A percentile compares a stretch with the other conserved stretches of the same genome.
These are phyloP conservation scores for Yamadazyma olivae DNA, from an alignment of 805 yeast genomes.

Conservation along the genomic window DNA sequence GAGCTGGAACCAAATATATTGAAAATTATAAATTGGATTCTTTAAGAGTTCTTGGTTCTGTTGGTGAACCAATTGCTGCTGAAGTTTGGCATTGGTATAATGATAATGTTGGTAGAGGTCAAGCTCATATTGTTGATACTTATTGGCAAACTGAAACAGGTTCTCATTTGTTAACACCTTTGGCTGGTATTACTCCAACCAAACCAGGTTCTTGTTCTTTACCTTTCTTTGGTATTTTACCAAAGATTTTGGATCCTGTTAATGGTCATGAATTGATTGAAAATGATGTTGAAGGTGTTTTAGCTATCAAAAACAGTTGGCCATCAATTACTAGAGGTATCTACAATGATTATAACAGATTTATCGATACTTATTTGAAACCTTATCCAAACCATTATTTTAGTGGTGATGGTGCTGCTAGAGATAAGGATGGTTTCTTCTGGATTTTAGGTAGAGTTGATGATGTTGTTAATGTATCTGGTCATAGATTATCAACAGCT, in stretches of 20 bases:
- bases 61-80: slow-evolving; percentile 97
- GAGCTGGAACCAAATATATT: slow-evolving; percentile 86
- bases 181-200: slow-evolving; percentile 92
- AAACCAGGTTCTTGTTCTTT: slow-evolving; percentile 97
- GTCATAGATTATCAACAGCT: slow-evolving; percentile 97
- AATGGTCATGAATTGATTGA: slow-evolving; percentile 80
- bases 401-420: slow-evolving; percentile 98
- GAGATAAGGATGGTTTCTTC: slow-evolving; percentile 93
- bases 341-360: slow-evolving; percentile 82
- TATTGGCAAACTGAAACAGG: slow-evolving; percentile 99
- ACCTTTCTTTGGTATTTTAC: slow-evolving; percentile 94
- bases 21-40: slow-evolving; percentile 77
- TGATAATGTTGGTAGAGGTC: slow-evolving; percentile 83
- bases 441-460: slow-evolving; percentile 99
- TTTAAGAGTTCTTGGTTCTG: slow-evolving; percentile 92
- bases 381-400: slow-evolving; percentile 94
- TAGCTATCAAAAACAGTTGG: slow-evolving; percentile 89
- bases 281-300: slow-evolving; percentile 93
- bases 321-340: slow-evolving; percentile 99
- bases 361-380: slow-evolving; percentile 84
- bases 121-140: slow-evolving; percentile 91
- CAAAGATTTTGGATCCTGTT: slow-evolving; percentile 90
- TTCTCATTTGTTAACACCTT: slow-evolving; percentile 88
- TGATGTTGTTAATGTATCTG: slow-evolving; percentile 96
- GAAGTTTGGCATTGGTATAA: slow-evolving; percentile 99